Evolutionary conservation across 1,139 yeast genomes (phyloP).

Genomic region (Yamadazyma diddensiae): DNA sequence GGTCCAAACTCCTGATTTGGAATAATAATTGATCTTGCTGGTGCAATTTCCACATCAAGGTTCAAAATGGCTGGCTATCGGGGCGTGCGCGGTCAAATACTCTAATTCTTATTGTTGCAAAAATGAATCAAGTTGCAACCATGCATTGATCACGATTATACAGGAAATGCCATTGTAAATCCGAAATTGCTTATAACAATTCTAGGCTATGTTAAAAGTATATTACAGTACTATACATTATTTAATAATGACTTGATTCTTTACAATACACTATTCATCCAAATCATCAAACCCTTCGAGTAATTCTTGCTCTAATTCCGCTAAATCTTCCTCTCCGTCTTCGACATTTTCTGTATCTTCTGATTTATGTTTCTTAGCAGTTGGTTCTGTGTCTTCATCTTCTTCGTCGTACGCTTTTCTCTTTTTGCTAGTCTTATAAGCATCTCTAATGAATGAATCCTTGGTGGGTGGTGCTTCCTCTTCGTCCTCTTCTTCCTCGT

Average conservation of each 20-base stretch:
- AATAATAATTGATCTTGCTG: conserved; percentile 6
- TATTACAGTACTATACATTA: conserved; percentile 5
- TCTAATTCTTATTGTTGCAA: conserved; percentile 1
- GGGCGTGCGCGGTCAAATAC: conserved; percentile 4
- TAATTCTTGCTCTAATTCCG: conserved; percentile 46
- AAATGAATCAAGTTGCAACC: neutral
- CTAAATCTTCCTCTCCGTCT: conserved; percentile 23
- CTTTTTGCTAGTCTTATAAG: conserved; percentile 19
- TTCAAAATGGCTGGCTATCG: conserved; percentile 10
- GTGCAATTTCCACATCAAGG: conserved; percentile 3
- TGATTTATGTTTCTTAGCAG: conserved; percentile 10
- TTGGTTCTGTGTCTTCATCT: conserved; percentile 2
- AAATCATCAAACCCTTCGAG: conserved; percentile 46
- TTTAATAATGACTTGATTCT: neutral
- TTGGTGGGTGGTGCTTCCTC: conserved; percentile 24
- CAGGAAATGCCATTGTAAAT: neutral
- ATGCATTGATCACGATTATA: too few species aligned
- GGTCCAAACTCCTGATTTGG: conserved; percentile 1
- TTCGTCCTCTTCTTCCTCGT: conserved; percentile 20
- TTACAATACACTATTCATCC: conserved; percentile 16
- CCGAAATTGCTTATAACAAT: neutral
- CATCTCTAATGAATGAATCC: conserved; percentile 32
- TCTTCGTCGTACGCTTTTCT: conserved; percentile 19
- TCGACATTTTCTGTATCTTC: conserved; percentile 7
- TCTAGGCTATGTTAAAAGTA: neutral